These are phyloP conservation scores for Kwoniella pini DNA, from an alignment of 768 basidiomycete species.

Conservation along the genomic window DNA sequence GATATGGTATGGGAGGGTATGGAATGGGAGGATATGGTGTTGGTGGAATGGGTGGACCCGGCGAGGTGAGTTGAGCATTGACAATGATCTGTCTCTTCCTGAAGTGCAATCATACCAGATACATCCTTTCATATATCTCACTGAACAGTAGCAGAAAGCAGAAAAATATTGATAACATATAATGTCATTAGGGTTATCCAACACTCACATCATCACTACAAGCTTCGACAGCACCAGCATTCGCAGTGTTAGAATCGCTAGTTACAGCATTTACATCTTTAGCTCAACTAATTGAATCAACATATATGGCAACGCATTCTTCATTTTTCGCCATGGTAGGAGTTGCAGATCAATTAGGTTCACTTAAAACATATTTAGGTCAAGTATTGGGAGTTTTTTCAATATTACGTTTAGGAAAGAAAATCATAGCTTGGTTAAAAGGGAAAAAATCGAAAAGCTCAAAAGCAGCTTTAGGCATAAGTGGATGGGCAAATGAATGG, in stretches of 20 bases:
- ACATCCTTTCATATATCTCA: too few species aligned
- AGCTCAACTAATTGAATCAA: constrained; percentile 95
- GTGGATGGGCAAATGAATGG: constrained; percentile 54
- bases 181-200: constrained; percentile 59
- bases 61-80: constrained; percentile 55
- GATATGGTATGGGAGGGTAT: constrained; percentile 44
- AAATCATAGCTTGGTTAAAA: constrained; percentile 66
- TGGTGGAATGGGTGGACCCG: constrained; percentile 62
- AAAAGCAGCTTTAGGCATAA: constrained; percentile 1
- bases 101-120: too few species aligned
- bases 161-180: constrained; percentile 18
- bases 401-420: constrained; percentile 61
- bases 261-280: constrained; percentile 94
- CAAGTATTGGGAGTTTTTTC: constrained; percentile 92
- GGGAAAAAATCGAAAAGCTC: constrained; percentile 53
- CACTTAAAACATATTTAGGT: constrained; percentile 85
- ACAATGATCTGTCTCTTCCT: too few species aligned
- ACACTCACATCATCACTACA: constrained; percentile 86
- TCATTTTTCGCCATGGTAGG: constrained; percentile 88
- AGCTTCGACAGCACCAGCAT: constrained; percentile 85
- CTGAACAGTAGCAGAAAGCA: constrained; percentile 1
- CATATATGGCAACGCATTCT: constrained; percentile 95
- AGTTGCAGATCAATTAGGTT: constrained; percentile 91
- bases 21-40: constrained; percentile 45
- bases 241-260: constrained; percentile 87